Conservation (phyloP, 202 grass and related monocot species). For the Elaeis oleifera region DNA sequence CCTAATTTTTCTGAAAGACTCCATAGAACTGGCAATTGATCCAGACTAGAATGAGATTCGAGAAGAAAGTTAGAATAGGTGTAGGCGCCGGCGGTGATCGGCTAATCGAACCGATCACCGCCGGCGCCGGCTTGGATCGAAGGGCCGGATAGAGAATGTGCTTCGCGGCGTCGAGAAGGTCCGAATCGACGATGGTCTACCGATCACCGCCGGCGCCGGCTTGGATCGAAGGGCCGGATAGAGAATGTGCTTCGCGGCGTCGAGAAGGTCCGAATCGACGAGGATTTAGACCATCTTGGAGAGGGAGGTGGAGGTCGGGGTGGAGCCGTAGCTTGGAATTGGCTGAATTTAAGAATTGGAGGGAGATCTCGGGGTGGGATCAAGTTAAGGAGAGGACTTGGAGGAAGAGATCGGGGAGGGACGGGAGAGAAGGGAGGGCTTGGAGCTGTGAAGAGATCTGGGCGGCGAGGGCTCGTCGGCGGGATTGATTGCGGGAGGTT, state of each 20-base stretch:
- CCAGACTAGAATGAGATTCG: background rate
- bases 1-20: constrained; percentile 12
- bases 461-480: constrained; percentile 1
- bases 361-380: no score
- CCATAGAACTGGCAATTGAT: constrained; percentile 8
- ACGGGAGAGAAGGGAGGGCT: background rate
- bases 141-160: constrained; percentile 2
- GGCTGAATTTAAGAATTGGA: no score
- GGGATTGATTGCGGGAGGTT: background rate
- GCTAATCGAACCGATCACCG: background rate
- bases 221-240: constrained; percentile 1
- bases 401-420: background rate
- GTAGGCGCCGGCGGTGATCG: background rate
- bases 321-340: no score
- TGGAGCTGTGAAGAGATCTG: constrained; percentile 6
- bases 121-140: background rate
- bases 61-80: constrained; percentile 12
- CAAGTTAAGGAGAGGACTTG: no score
- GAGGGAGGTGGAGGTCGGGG: background rate
- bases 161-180: constrained; percentile 2
- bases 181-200: constrained; percentile 19
- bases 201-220: background rate
- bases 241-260: constrained; percentile 2
- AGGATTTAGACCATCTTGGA: background rate
- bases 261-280: constrained; percentile 8